A percentile compares a stretch with the other conserved stretches of the same genome.
phyloP scores from a whole-genome alignment of 1,284 basidiomycete genomes.

The Puccinia polysora region DNA sequence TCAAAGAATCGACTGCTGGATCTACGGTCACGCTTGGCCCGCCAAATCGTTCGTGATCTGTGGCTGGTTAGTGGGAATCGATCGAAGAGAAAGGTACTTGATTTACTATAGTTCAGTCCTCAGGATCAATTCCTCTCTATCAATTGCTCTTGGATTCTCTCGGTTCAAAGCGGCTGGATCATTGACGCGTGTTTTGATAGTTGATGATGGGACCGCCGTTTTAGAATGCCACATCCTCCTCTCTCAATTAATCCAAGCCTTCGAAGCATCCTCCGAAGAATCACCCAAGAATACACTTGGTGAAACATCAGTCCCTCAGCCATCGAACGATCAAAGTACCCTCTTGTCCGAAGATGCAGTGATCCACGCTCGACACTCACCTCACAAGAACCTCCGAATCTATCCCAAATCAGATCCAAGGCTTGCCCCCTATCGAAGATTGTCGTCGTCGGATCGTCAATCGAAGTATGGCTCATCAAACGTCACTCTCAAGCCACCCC shows the following conservation, averaged over 20 bases:
- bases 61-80: conserved; percentile 33
- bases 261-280: not conserved
- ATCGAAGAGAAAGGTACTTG: conserved; percentile 23
- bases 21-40: conserved; percentile 27
- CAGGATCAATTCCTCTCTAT: not conserved
- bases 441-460: not conserved
- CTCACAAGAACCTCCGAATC: not conserved
- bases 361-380: not conserved
- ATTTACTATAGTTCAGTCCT: conserved; percentile 18
- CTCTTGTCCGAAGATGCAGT: no score
- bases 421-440: conserved; percentile 14
- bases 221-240: conserved; percentile 22
- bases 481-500: not conserved
- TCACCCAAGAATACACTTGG: not conserved
- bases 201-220: conserved; percentile 36
- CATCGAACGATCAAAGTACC: not conserved
- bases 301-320: not conserved
- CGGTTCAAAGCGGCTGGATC: no score
- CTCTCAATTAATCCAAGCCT: conserved; percentile 2
- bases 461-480: not conserved
- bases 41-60: conserved; percentile 16
- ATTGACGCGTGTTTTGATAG: not conserved
- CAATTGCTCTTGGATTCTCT: not conserved
- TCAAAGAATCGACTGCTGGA: conserved; percentile 13
- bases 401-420: conserved; percentile 6